These are phyloP conservation scores for Colletotrichum liaoningense DNA, from an alignment of 2,329 filamentous ascomycete genomes.

Conservation along the genomic window DNA sequence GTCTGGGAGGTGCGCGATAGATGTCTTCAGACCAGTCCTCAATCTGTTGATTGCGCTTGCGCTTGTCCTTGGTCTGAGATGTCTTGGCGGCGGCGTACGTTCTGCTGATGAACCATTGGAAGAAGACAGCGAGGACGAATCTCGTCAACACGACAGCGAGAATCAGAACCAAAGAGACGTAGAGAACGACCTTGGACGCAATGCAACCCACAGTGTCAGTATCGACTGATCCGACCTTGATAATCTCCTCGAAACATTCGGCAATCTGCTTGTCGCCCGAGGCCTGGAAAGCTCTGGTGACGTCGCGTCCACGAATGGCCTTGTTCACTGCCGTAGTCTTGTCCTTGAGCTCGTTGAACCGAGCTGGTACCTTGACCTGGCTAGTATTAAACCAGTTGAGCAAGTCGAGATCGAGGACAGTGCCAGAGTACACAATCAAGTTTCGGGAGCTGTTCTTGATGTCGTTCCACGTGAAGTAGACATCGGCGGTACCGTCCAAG, in stretches of 20 bases:
- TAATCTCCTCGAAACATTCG: constrained; percentile 90
- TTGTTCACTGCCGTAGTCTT: constrained; percentile 69
- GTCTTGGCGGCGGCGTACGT: constrained; percentile 88
- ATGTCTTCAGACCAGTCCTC: constrained; percentile 99
- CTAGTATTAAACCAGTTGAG: constrained; percentile 89
- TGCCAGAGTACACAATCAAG: constrained; percentile 92
- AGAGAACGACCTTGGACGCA: constrained; percentile 95
- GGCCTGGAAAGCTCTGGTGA: constrained; percentile 88
- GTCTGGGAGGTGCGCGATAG: constrained; percentile 86
- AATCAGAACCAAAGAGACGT: constrained; percentile 92
- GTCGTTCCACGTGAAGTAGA: constrained; percentile 97
- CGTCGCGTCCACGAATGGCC: constrained; percentile 83
- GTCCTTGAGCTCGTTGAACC: constrained; percentile 84
- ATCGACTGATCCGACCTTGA: constrained; percentile 95
- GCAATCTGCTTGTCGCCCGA: constrained; percentile 83
- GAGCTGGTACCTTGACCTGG: constrained; percentile 79
- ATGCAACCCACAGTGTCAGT: constrained; percentile 98
- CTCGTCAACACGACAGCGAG: constrained; percentile 87
- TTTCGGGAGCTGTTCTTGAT: constrained; percentile 90
- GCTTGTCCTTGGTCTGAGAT: constrained; percentile 82
- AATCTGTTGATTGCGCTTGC: constrained; percentile 90
- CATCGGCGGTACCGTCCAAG: constrained; percentile 79
- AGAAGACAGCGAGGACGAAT: constrained; percentile 88
- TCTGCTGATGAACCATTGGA: constrained; percentile 95
- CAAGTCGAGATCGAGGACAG: constrained; percentile 90